These are phyloP conservation scores for Dimocarpus longan DNA, from an alignment of 345 rosid genomes.

Conservation along the genomic window DNA sequence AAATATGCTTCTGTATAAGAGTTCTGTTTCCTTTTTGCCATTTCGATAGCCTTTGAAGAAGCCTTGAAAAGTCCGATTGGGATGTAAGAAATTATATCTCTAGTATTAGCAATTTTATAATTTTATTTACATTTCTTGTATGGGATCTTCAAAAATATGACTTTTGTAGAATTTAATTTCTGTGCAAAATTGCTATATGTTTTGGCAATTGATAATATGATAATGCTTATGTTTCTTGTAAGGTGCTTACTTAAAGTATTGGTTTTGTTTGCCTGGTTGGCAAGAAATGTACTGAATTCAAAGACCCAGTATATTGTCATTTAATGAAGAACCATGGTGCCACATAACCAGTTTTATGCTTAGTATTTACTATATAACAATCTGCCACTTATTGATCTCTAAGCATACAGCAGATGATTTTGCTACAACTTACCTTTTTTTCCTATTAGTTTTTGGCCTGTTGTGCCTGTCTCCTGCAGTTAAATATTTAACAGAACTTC, in stretches of 20 bases:
- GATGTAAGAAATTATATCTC: constrained; percentile 15
- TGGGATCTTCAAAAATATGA: background rate
- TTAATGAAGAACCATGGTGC: background rate
- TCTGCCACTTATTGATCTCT: background rate
- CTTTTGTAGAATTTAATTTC: constrained; percentile 6
- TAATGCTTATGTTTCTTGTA: background rate
- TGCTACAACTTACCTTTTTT: too few species aligned
- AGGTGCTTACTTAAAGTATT: background rate
- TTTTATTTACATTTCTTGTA: constrained; percentile 3
- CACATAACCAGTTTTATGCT: background rate
- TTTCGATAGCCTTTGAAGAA: constrained; percentile 11
- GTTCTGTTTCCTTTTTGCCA: constrained; percentile 17
- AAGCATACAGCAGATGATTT: background rate
- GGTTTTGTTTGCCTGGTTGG: background rate
- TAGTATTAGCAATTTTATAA: constrained; percentile 4
- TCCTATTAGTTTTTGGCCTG: background rate
- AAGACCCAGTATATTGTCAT: background rate
- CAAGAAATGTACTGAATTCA: background rate
- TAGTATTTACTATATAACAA: background rate
- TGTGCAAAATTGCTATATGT: background rate
- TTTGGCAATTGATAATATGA: background rate
- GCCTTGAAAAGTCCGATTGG: constrained; percentile 17
- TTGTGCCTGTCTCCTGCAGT: background rate
- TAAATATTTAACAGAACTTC: constrained; percentile 1
- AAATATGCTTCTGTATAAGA: constrained; percentile 50